Base-by-base conservation (phyloP, 768 basidiomycete species). In the Suillus decipiens region DNA sequence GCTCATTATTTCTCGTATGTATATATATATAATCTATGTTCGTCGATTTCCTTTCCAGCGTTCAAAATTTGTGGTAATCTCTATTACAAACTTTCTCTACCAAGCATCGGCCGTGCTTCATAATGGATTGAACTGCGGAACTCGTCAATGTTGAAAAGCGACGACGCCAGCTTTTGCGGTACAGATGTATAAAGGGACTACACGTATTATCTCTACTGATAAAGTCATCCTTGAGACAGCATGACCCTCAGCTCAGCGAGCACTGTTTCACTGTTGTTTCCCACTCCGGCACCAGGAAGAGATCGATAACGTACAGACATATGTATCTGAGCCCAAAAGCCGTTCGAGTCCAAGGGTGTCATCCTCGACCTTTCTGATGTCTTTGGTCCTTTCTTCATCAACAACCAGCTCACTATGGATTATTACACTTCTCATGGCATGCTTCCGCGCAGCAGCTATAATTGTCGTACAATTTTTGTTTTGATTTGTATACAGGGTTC, bases 301-400 rank as follows among this genome's bases (percentile, higher is more conserved):
- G 10, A 77, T 87, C 63, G 83, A 75, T 4, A 81, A 76, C 22
- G 68, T 83, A 3, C 70, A 78, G 4, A 85, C 83, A 1, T 86
- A 87, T 65, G 64, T 86, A 51, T 79, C 82, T 12, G 78, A 82
- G 60, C 82, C 82, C 0, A 71, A 10, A 68, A 64, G 7, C 36
- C 63, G 34, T 60, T 36, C 9, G 61, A 64, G 15, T 78, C 78
- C 63, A 67, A 69, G 59, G 81, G 78, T 50, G 75, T 87, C 54
- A 71, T 86, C n/a, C 67, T 87, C n/a, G 86, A 78, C 76, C 78
- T 82, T 63, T 64, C 83, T 3, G 86, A 87, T 68, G 78, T 86
- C 19, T 84, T 72, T 66, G 84, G 85, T 0, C 83, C 85, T 0
- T 77, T 84, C 56, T 83, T 72, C 66, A 50, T 81, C 51, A 86